A percentile compares a stretch with the other conserved stretches of the same genome.
Conservation (phyloP, 306 rosid species). For the Fragaria ananassa region DNA sequence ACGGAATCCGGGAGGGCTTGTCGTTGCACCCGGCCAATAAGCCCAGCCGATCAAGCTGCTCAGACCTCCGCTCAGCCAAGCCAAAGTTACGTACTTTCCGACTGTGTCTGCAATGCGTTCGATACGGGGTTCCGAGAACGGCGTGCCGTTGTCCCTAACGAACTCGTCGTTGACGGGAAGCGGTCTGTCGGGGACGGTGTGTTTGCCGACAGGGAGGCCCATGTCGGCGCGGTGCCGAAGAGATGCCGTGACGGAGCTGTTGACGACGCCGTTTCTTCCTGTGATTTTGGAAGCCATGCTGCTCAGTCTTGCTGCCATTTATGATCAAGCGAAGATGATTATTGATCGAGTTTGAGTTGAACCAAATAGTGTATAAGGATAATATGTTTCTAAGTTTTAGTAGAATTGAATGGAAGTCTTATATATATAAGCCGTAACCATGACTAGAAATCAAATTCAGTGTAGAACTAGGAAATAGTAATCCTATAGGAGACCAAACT, state of each 20-base stretch:
- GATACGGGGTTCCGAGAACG: conserved; percentile 85
- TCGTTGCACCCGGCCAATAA: conserved; percentile 53
- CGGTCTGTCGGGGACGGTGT: conserved; percentile 75
- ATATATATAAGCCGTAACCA: too few species aligned
- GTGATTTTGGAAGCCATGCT: conserved; percentile 64
- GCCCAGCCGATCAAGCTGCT: conserved; percentile 64
- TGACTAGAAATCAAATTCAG: too few species aligned
- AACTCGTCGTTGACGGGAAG: conserved; percentile 71
- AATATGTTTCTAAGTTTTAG: too few species aligned
- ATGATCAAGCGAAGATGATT: too few species aligned
- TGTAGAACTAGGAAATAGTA: too few species aligned
- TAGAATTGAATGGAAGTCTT: too few species aligned
- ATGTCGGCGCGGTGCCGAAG: conserved; percentile 76
- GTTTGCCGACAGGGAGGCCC: conserved; percentile 88
- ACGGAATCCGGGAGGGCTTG: conserved; percentile 73
- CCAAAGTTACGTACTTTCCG: conserved; percentile 96
- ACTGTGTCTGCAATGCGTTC: conserved; percentile 94
- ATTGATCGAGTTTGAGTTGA: too few species aligned
- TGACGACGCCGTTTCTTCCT: conserved; percentile 73
- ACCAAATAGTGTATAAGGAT: too few species aligned
- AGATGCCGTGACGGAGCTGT: conserved; percentile 59
- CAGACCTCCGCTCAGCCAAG: conserved; percentile 90
- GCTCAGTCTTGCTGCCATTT: conserved; percentile 72
- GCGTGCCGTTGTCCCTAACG: conserved; percentile 84
- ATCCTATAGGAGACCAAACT: too few species aligned